Evolutionary conservation across 495 filamentous ascomycete genomes (phyloP).

Genomic region (Xylaria cubensis): DNA sequence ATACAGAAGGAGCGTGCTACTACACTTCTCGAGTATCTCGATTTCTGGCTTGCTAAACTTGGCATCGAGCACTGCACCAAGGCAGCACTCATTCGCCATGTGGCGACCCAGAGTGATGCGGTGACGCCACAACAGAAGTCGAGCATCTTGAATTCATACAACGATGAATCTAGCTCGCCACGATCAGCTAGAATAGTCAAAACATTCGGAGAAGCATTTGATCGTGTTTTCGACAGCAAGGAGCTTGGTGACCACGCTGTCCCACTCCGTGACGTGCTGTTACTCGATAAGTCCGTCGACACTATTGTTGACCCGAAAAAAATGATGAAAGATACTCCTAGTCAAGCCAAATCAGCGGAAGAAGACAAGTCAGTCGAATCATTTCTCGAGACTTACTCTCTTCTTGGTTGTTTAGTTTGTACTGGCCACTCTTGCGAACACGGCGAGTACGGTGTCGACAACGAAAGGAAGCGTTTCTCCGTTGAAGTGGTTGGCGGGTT

Average conservation of each 20-base stretch:
- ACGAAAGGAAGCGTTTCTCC: conserved; percentile 52
- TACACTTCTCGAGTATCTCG: conserved; percentile 51
- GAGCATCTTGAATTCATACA: conserved; percentile 48
- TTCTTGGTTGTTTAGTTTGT: conserved; percentile 55
- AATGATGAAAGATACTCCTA: conserved; percentile 51
- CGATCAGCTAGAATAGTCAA: conserved; percentile 42
- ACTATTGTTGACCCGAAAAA: conserved; percentile 52
- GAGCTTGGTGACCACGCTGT: conserved; percentile 39
- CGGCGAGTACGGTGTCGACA: conserved; percentile 55
- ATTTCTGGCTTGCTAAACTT: conserved; percentile 52
- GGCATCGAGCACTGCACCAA: conserved; percentile 50
- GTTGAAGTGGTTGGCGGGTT: conserved; percentile 44
- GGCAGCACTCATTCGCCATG: conserved; percentile 51
- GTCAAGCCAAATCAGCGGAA: conserved; percentile 38
- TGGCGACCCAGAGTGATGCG: conserved; percentile 50
- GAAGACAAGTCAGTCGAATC: conserved; percentile 42
- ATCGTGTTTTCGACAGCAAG: conserved; percentile 47
- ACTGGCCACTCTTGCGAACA: conserved; percentile 58
- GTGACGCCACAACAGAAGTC: conserved; percentile 55
- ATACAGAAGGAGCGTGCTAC: conserved; percentile 52
- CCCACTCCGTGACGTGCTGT: conserved; percentile 50
- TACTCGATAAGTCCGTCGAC: conserved; percentile 53
- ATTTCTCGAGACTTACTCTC: conserved; percentile 50
- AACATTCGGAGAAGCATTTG: conserved; percentile 53
- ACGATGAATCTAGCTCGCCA: conserved; percentile 44